Conservation (phyloP, 805 yeast species). For the Spathaspora boniae region DNA sequence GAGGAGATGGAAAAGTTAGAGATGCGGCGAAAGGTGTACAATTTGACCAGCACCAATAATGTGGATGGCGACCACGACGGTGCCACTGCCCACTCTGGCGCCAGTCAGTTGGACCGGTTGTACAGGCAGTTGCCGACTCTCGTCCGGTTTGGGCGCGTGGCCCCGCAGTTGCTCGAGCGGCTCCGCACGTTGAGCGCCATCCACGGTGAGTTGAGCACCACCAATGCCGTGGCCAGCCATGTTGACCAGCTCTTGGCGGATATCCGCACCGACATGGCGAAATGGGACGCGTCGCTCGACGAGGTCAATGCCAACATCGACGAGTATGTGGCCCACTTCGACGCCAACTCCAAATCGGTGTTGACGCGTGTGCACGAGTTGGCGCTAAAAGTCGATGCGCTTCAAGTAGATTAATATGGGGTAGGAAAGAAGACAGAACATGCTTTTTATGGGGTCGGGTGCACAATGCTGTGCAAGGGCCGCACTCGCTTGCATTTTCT, state of each 20-base stretch:
- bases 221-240: constrained; percentile 20
- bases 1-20: constrained; percentile 24
- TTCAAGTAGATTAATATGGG: neutral
- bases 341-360: constrained; percentile 19
- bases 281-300: constrained; percentile 28
- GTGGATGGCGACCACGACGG: neutral
- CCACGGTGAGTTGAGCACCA: constrained; percentile 29
- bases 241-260: constrained; percentile 26
- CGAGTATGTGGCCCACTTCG: constrained; percentile 18
- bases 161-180: constrained; percentile 26
- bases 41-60: constrained; percentile 1
- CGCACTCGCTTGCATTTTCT: no score
- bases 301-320: constrained; percentile 22
- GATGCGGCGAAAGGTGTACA: constrained; percentile 16
- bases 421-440: no score
- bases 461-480: no score
- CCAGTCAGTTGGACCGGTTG: constrained; percentile 22
- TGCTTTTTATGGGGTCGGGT: no score
- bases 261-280: constrained; percentile 22
- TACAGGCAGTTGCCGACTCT: constrained; percentile 24
- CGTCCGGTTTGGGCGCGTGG: constrained; percentile 16
- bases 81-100: constrained; percentile 1
- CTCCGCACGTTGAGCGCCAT: constrained; percentile 29
- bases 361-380: constrained; percentile 16
- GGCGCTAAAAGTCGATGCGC: constrained; percentile 5